Evolutionary conservation across 768 basidiomycete genomes (phyloP).

Genomic region (Crucibulum laeve): DNA sequence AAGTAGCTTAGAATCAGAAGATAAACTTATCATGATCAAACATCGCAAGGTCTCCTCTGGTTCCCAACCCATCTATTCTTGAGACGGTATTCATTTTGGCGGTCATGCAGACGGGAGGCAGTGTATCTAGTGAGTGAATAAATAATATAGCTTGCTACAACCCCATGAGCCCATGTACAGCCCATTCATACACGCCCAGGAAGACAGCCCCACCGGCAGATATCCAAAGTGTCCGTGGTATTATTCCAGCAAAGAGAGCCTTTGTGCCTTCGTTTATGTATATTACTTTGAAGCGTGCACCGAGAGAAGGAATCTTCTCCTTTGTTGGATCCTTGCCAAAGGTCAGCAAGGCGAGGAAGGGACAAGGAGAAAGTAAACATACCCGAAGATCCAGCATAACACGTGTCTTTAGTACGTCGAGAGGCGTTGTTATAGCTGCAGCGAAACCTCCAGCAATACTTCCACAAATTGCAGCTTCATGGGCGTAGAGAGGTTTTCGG

Average conservation of each 20-base stretch:
- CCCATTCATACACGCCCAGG: constrained; percentile 93
- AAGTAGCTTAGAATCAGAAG: too few species aligned
- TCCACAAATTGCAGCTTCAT: constrained; percentile 85
- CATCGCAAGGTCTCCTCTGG: not conserved
- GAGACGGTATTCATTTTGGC: not conserved
- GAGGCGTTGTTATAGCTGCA: constrained; percentile 86
- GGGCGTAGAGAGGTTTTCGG: constrained; percentile 56
- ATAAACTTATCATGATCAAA: not conserved
- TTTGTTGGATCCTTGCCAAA: constrained; percentile 48
- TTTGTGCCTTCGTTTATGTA: constrained; percentile 63
- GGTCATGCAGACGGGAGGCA: not conserved
- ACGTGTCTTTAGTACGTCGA: constrained; percentile 95
- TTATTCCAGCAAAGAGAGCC: constrained; percentile 81
- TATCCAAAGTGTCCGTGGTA: constrained; percentile 95
- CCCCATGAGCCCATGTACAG: constrained; percentile 45
- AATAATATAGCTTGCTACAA: constrained; percentile 8
- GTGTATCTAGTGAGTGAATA: constrained; percentile 1
- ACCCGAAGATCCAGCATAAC: constrained; percentile 94
- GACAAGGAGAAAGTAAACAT: not conserved
- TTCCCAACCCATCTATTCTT: not conserved
- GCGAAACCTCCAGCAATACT: constrained; percentile 88
- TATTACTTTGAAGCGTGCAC: constrained; percentile 58
- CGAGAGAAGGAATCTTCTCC: constrained; percentile 49
- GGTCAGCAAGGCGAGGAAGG: not conserved
- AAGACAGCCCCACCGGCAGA: constrained; percentile 96